Percentiles rank a stretch among this genome's conserved stretches.
Evolutionary conservation across 1,139 yeast species (phyloP).

Genomic region (Zygosaccharomyces sapae): DNA sequence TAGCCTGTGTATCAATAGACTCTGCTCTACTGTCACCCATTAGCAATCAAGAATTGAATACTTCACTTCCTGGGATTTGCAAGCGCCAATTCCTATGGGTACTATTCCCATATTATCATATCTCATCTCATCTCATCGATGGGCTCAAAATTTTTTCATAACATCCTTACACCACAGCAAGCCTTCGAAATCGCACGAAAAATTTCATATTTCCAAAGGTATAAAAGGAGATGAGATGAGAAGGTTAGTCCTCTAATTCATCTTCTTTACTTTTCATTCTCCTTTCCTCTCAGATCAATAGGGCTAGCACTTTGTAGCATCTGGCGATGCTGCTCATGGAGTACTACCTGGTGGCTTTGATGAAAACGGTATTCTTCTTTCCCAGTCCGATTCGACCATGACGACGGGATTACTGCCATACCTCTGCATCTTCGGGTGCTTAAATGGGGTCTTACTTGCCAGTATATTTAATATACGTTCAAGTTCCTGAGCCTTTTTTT

Average conservation of each 20-base stretch:
- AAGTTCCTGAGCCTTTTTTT: constrained; percentile 39
- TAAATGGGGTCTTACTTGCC: constrained; percentile 72
- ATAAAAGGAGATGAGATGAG: constrained; percentile 2
- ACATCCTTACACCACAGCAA: constrained; percentile 3
- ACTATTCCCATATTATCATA: not conserved
- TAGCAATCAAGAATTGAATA: not conserved
- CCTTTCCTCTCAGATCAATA: not conserved
- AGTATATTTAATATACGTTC: constrained; percentile 55
- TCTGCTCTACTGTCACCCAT: constrained; percentile 22
- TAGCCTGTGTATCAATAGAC: constrained; percentile 26
- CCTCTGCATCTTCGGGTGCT: constrained; percentile 22
- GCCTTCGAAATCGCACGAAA: not conserved
- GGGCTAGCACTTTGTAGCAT: constrained; percentile 1
- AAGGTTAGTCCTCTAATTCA: no score
- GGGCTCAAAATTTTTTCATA: constrained; percentile 4
- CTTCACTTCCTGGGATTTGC: not conserved
- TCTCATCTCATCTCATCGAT: constrained; percentile 6
- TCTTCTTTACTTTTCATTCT: not conserved
- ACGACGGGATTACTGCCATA: constrained; percentile 60
- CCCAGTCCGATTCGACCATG: constrained; percentile 92
- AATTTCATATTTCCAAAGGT: constrained; percentile 1
- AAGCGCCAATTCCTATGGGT: not conserved
- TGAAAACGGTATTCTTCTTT: constrained; percentile 60
- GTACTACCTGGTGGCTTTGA: constrained; percentile 33
- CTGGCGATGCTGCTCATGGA: constrained; percentile 8